Conservation (phyloP, 1,284 basidiomycete species). For the Heterobasidion parviporum region DNA sequence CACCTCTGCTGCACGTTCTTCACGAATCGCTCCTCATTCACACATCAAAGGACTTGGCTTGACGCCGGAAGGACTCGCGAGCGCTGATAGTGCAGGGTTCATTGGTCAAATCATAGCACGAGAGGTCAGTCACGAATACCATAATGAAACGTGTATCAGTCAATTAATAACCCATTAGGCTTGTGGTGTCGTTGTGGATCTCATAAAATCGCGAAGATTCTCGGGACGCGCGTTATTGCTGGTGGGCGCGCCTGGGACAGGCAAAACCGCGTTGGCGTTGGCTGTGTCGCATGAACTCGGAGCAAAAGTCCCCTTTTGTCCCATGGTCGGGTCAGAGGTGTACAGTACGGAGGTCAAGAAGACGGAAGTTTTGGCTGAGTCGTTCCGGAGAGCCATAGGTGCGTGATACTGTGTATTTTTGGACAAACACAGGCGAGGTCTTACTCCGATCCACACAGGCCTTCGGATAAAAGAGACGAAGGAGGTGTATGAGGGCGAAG, state of each 20-base stretch:
- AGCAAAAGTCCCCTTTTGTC: slow-evolving; percentile 93
- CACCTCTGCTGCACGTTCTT: slow-evolving; percentile 57
- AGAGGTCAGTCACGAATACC: slow-evolving; percentile 48
- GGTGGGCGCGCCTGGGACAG: slow-evolving; percentile 87
- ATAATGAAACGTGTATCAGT: neutral
- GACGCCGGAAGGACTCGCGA: slow-evolving; percentile 77
- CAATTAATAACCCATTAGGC: slow-evolving; percentile 42
- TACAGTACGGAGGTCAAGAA: slow-evolving; percentile 98
- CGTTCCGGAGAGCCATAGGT: slow-evolving; percentile 95
- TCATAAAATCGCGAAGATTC: slow-evolving; percentile 85
- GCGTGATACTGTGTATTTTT: slow-evolving; percentile 22
- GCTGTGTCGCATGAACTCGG: slow-evolving; percentile 94
- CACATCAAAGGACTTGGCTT: slow-evolving; percentile 96
- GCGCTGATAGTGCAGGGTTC: slow-evolving; percentile 75
- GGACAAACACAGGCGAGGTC: neutral
- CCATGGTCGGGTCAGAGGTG: slow-evolving; percentile 97
- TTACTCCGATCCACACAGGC: slow-evolving; percentile 36
- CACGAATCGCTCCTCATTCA: slow-evolving; percentile 87
- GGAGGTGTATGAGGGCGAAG: slow-evolving; percentile 97
- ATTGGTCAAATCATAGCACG: slow-evolving; percentile 87
- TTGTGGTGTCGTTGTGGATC: slow-evolving; percentile 86
- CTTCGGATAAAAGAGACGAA: slow-evolving; percentile 97
- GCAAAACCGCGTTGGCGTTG: slow-evolving; percentile 92
- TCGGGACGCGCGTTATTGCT: slow-evolving; percentile 86
- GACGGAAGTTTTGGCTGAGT: slow-evolving; percentile 96